Evolutionary conservation across 225 moss, liverwort and hornwort species (phyloP), one percentile per base, ranked within the genome.

Genomic region (Anthoceros angustus): DNA sequence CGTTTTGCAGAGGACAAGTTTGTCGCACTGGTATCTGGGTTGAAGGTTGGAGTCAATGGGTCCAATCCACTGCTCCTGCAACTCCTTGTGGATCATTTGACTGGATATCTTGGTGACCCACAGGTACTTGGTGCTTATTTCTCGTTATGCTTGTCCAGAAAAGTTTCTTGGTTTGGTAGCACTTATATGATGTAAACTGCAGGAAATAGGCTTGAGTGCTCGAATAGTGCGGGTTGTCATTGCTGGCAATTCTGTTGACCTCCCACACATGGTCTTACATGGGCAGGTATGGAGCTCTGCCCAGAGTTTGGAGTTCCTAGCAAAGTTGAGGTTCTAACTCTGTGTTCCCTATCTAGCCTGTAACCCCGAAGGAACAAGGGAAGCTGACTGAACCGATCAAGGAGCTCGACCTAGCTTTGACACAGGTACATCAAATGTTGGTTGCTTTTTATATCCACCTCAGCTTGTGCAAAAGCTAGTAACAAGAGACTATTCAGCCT

Each of bases 201-300:
- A 98, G 95, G 95, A 98, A 69, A 88, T 92, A 72, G 81, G 77
- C 49, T 73, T 92, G 76, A 98, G 92, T 79, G 83, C 95, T 41
- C 85, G 80, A 73, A 80, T 98, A 73, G 95, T 92, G 41, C 92
- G 80, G 15, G 77, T 77, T 69, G 73, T 98, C 60, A 89, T 98
- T 73, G 95, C 92, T 49, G 95, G 95, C 68, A 87, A 87, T 70
- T 98, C 92, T n/a, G 85, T 86, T 14, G 92, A 92, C 70, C 76
- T 98, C 71, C 95, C 91, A 65, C 70, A 85, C 14, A 87, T 77
- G 69, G 64, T 84, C 42, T 77, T 86, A 45, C 73, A 72, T 78
- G 95, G 92, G 69, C 95, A 98, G 92, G 95, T 92, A 66, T 38
- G 18, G 32, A 66, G 23, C 12, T 24, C 3, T 55, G 2, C 50